Evolutionary conservation across 2,329 filamentous ascomycete genomes (phyloP).

Genomic region (Exophiala sideris): DNA sequence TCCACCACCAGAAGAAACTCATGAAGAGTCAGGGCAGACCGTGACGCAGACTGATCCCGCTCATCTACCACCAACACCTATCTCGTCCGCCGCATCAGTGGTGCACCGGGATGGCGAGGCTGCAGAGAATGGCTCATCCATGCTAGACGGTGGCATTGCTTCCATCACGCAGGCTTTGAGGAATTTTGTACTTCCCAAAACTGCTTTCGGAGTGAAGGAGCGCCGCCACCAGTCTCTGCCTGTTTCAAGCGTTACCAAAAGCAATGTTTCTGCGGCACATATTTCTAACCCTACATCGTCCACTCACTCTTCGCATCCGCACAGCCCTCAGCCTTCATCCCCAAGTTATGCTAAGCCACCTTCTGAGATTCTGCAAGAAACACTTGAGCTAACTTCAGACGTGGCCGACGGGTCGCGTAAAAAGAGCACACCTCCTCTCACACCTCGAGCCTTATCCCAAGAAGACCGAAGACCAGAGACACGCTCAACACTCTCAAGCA

Average conservation of each 20-base stretch:
- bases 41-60: conserved; percentile 33
- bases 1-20: conserved; percentile 29
- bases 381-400: conserved; percentile 76
- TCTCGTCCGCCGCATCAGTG: conserved; percentile 42
- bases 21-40: conserved; percentile 28
- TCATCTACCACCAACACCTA: conserved; percentile 43
- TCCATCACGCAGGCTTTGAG: conserved; percentile 45
- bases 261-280: conserved; percentile 63
- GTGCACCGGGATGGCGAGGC: conserved; percentile 43
- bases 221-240: conserved; percentile 51
- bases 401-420: conserved; percentile 54
- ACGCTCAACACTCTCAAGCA: conserved; percentile 26
- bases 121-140: conserved; percentile 37
- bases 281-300: conserved; percentile 65
- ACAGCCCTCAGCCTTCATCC: conserved; percentile 52
- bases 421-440: conserved; percentile 92
- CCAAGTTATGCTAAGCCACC: conserved; percentile 41
- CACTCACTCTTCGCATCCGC: conserved; percentile 46
- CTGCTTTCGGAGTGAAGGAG: conserved; percentile 35
- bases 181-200: conserved; percentile 42
- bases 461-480: conserved; percentile 43
- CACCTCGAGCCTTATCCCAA: conserved; percentile 79
- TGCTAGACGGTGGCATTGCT: conserved; percentile 37
- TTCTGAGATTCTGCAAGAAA: conserved; percentile 44
- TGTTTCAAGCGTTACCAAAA: conserved; percentile 62